A percentile compares a stretch with the other conserved stretches of the same genome.
Conservation (phyloP, 2,329 filamentous ascomycete species). For the Dissoconium aciculare region DNA sequence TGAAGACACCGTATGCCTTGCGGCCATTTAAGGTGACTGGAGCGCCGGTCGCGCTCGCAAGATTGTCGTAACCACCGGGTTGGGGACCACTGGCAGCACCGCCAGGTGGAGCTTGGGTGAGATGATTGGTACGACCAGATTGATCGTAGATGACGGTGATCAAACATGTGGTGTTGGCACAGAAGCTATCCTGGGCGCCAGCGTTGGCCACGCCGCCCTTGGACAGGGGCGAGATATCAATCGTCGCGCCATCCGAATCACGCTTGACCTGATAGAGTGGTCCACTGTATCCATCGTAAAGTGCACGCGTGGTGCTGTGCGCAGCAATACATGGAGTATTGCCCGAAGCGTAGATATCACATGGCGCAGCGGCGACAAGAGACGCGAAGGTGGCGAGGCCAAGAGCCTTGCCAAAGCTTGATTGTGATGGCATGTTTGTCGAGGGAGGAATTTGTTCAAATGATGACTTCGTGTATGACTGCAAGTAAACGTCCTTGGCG, state of each 20-base stretch:
- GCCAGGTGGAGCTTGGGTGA: slow-evolving; percentile 40
- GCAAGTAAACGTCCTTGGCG: too few species aligned
- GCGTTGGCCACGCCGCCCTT: slow-evolving; percentile 49
- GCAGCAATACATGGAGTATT: slow-evolving; percentile 47
- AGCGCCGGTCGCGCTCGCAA: slow-evolving; percentile 45
- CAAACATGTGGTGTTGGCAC: slow-evolving; percentile 43
- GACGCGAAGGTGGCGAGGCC: slow-evolving; percentile 20
- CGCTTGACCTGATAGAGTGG: slow-evolving; percentile 46
- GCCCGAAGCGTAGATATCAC: slow-evolving; percentile 34
- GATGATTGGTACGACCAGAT: slow-evolving; percentile 45
- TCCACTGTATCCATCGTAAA: slow-evolving; percentile 40
- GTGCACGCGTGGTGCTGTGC: slow-evolving; percentile 46
- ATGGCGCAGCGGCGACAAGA: slow-evolving; percentile 40
- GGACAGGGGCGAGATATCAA: slow-evolving; percentile 35
- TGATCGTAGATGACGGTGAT: slow-evolving; percentile 51
- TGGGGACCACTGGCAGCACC: slow-evolving; percentile 44
- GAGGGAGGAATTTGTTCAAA: too few species aligned
- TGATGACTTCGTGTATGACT: too few species aligned
- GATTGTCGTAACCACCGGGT: slow-evolving; percentile 41
- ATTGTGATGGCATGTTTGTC: slow-evolving; percentile 8
- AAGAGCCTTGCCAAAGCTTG: slow-evolving; percentile 7
- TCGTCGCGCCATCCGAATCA: slow-evolving; percentile 36
- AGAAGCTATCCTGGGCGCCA: slow-evolving; percentile 44
- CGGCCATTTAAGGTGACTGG: slow-evolving; percentile 42
- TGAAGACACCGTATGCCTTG: slow-evolving; percentile 49